Evolutionary conservation across 1,284 basidiomycete genomes (phyloP).

Genomic region (Irpex lacteus): DNA sequence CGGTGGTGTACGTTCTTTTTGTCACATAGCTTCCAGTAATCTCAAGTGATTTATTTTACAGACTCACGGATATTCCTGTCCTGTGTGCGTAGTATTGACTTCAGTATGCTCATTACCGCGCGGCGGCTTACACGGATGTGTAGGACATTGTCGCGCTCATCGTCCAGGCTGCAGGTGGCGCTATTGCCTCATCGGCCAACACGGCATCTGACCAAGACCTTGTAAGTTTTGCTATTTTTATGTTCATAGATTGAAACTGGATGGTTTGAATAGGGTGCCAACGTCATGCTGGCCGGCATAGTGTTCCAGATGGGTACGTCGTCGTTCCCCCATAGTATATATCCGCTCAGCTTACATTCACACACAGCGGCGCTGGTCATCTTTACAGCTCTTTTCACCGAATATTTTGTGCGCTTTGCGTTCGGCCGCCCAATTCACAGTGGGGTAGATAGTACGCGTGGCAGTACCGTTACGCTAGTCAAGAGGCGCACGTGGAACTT

Average conservation of each 20-base stretch:
- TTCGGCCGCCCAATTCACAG: conserved; percentile 24
- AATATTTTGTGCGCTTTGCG: conserved; percentile 40
- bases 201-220: conserved; percentile 15
- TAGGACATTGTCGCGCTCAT: conserved; percentile 49
- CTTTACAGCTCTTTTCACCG: conserved; percentile 35
- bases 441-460: neutral
- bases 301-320: conserved; percentile 50
- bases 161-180: conserved; percentile 57
- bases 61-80: conserved; percentile 18
- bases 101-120: neutral
- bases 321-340: neutral
- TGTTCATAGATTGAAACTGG: neutral
- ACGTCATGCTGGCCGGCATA: conserved; percentile 59
- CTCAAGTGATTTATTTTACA: neutral
- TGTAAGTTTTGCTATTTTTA: conserved; percentile 14
- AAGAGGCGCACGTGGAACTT: neutral
- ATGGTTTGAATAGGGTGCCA: conserved; percentile 35
- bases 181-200: conserved; percentile 42
- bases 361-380: conserved; percentile 32
- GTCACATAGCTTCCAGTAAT: neutral
- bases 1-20: conserved; percentile 19
- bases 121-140: conserved; percentile 15
- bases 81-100: conserved; percentile 2
- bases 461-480: conserved; percentile 3
- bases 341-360: neutral